Conservation (phyloP, 2,329 filamentous ascomycete genomes). For the Didymella pinodella region DNA sequence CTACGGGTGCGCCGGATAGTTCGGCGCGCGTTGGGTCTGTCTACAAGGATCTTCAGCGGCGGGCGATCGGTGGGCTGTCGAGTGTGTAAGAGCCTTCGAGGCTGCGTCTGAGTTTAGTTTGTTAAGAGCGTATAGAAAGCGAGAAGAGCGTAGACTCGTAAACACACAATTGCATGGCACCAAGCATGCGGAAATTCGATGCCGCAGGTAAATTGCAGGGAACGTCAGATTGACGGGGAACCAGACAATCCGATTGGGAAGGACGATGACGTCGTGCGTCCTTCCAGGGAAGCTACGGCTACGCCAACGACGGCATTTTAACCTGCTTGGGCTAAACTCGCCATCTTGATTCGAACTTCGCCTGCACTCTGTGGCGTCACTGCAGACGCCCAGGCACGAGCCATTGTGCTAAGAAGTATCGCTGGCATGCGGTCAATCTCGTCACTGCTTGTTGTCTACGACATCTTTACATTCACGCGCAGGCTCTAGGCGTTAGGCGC, state of each 20-base stretch:
- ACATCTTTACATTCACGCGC: conserved; percentile 10
- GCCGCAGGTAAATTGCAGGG: conserved; percentile 4
- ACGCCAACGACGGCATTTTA: conserved; percentile 19
- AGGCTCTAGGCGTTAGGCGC: conserved; percentile 8
- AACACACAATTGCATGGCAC: conserved; percentile 17
- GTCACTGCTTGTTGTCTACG: conserved; percentile 11
- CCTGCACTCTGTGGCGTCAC: conserved; percentile 17
- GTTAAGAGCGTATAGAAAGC: neutral
- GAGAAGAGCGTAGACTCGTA: neutral
- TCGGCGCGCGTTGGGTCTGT: conserved; percentile 8
- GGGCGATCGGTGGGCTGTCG: neutral
- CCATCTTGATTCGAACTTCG: conserved; percentile 12
- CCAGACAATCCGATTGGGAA: conserved; percentile 2
- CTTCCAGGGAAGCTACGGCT: conserved; percentile 13
- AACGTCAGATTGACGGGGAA: conserved; percentile 2
- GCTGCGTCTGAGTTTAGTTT: neutral
- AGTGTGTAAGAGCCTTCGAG: neutral
- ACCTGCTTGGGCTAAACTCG: conserved; percentile 17
- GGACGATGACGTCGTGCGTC: conserved; percentile 12
- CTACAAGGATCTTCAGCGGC: conserved; percentile 3
- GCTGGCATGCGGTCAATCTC: conserved; percentile 2
- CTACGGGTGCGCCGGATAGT: conserved; percentile 9
- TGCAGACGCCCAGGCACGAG: conserved; percentile 17
- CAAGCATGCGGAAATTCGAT: conserved; percentile 16
- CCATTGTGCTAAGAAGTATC: conserved; percentile 16